Conservation (phyloP, 1,284 basidiomycete genomes). For the Apiotrichum mycotoxinovorans region DNA sequence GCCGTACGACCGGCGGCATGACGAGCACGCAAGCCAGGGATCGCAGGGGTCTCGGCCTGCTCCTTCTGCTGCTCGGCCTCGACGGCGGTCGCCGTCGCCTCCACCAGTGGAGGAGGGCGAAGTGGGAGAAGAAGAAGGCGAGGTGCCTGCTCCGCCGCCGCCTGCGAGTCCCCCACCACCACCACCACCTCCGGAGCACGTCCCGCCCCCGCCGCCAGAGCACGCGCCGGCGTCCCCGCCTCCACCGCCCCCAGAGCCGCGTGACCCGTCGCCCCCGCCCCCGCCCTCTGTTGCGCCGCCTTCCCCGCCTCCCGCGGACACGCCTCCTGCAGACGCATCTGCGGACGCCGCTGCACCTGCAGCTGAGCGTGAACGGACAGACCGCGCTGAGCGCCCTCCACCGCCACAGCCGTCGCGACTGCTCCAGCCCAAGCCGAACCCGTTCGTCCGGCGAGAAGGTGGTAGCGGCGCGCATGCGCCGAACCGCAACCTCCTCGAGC, state of each 20-base stretch:
- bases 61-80: too few species aligned
- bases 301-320: too few species aligned
- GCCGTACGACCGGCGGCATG: neutral
- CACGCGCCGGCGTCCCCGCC: slow-evolving; percentile 25
- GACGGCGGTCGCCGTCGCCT: neutral
- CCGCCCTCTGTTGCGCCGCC: slow-evolving; percentile 31
- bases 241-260: slow-evolving; percentile 12
- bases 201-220: slow-evolving; percentile 36
- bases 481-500: slow-evolving; percentile 36
- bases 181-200: slow-evolving; percentile 37
- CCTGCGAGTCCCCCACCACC: neutral
- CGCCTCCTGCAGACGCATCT: too few species aligned
- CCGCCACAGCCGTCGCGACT: slow-evolving; percentile 14
- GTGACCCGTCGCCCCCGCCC: slow-evolving; percentile 13
- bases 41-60: too few species aligned
- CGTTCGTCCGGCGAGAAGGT: slow-evolving; percentile 13
- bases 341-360: too few species aligned
- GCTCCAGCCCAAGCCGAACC: neutral
- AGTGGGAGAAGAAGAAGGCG: slow-evolving; percentile 10
- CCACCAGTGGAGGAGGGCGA: slow-evolving; percentile 3
- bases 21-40: neutral
- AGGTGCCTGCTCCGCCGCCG: neutral
- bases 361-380: too few species aligned
- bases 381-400: neutral
- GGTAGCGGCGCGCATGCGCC: slow-evolving; percentile 44